These are phyloP conservation scores for Pterocarpus macrocarpus DNA, from an alignment of 306 rosid genomes.

Conservation along the genomic window DNA sequence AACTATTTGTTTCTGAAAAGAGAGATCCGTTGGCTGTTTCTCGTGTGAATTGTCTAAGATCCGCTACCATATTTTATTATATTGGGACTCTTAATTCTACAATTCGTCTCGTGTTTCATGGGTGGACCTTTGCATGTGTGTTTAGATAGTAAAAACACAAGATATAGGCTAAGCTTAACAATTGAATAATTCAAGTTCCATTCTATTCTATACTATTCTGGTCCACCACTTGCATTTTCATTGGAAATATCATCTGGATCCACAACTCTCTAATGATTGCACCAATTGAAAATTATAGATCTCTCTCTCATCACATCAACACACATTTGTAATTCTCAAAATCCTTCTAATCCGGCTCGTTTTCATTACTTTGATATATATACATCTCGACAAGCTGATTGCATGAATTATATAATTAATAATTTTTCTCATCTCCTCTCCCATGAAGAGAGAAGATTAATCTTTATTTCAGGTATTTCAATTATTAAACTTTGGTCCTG, in stretches of 20 bases:
- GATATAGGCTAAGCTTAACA: constrained; percentile 4
- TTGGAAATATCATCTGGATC: not conserved
- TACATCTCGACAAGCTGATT: not conserved
- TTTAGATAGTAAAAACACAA: not conserved
- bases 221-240: not conserved
- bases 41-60: constrained; percentile 40
- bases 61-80: constrained; percentile 39
- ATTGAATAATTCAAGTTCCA: not conserved
- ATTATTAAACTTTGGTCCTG: not conserved
- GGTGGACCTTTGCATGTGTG: not conserved
- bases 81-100: not conserved
- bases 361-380: not conserved
- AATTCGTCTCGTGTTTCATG: constrained; percentile 2
- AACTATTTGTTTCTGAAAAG: constrained; percentile 25
- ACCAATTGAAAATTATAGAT: constrained; percentile 38
- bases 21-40: constrained; percentile 41
- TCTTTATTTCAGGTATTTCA: not conserved
- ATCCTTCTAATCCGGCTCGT: not conserved
- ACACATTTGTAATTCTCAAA: not conserved
- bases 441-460: no score
- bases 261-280: not conserved
- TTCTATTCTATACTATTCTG: not conserved
- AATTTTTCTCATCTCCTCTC: not conserved
- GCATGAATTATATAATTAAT: not conserved
- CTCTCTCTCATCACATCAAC: constrained; percentile 9